Percentiles rank a stretch among this genome's conserved stretches.
phyloP scores from a whole-genome alignment of 1,284 basidiomycete genomes.

The Sanghuangporus sanghuang region DNA sequence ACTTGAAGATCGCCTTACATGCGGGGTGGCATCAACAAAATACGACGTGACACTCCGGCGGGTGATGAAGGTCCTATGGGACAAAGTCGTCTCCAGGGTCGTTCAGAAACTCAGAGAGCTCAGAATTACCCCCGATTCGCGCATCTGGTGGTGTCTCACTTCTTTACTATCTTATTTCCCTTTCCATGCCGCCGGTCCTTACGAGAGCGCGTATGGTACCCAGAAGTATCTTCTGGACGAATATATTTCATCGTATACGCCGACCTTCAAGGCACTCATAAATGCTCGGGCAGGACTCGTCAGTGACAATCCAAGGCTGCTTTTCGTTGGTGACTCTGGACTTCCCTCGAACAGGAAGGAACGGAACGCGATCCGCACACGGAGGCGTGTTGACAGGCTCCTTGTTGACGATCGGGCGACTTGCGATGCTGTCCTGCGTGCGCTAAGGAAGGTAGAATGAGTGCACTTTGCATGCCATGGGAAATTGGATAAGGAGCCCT shows the following conservation, averaged over 20 bases:
- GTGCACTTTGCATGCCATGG: background rate
- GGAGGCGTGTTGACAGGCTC: background rate
- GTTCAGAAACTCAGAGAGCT: constrained; percentile 22
- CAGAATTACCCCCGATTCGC: constrained; percentile 21
- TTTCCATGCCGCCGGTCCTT: constrained; percentile 25
- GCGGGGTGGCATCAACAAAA: constrained; percentile 1
- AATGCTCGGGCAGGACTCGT: constrained; percentile 2
- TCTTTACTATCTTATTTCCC: constrained; percentile 32
- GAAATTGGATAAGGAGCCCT: background rate
- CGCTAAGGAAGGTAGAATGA: background rate
- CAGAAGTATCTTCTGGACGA: constrained; percentile 23
- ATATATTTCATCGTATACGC: constrained; percentile 36
- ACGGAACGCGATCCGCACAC: background rate
- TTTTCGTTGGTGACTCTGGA: background rate
- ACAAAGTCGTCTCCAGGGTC: constrained; percentile 29
- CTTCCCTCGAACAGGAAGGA: background rate
- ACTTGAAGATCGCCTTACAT: background rate
- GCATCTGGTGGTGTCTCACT: constrained; percentile 43
- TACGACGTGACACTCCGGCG: constrained; percentile 15
- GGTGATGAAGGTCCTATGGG: constrained; percentile 29
- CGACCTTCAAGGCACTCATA: constrained; percentile 31
- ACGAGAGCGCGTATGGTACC: background rate
- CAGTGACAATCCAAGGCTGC: background rate
- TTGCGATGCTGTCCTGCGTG: background rate
- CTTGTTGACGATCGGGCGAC: background rate